Conservation (phyloP, 306 rosid genomes). For the Arachis hypogaea region DNA sequence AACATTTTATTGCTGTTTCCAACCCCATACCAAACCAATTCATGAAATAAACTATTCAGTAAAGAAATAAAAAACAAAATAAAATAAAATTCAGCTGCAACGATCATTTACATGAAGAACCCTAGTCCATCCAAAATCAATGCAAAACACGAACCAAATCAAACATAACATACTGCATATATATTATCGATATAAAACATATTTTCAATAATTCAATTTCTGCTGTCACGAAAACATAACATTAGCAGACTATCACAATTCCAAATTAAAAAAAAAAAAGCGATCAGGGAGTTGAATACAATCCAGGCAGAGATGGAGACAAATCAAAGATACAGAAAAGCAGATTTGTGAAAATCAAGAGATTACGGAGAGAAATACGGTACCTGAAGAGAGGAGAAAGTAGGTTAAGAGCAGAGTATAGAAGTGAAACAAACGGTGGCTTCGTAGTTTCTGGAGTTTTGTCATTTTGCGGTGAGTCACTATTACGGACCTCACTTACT, state of each 20-base stretch:
- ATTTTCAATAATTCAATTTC: neutral
- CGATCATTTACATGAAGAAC: neutral
- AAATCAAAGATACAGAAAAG: neutral
- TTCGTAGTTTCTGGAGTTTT: no score
- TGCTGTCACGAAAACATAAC: neutral
- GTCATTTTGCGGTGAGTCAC: no score
- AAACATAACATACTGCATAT: neutral
- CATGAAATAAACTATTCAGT: neutral
- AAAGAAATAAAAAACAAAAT: neutral
- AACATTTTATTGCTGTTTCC: no score
- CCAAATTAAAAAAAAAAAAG: neutral
- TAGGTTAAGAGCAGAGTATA: no score
- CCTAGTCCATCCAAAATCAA: neutral
- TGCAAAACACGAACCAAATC: neutral
- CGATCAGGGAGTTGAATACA: neutral
- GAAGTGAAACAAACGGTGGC: no score
- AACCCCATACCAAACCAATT: neutral
- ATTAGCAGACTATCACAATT: neutral
- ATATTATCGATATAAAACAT: neutral
- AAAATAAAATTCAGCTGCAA: neutral
- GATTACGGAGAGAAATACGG: neutral
- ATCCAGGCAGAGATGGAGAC: neutral
- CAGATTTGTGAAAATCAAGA: neutral
- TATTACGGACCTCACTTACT: no score
- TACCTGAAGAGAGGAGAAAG: neutral